Evolutionary conservation across 768 basidiomycete genomes (phyloP), one percentile per base, ranked within the genome.

Genomic region (Agrocybe praecox): DNA sequence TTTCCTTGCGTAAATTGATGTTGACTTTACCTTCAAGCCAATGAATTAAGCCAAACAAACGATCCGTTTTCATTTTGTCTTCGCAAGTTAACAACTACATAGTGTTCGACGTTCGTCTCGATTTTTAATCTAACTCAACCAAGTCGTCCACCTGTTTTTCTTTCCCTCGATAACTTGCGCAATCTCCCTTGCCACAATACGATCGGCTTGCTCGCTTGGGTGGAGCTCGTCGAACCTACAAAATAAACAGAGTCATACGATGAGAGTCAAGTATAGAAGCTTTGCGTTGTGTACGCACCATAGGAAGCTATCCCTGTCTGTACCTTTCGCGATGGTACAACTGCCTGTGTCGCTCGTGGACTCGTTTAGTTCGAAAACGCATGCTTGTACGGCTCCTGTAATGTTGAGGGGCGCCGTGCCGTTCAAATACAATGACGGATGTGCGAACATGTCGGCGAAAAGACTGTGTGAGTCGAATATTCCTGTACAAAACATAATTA

Each of bases 341-440:
- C 40, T 57, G 0, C 56, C 69, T 0, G 65, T 59, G n/a, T 65
- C 58, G 50, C 62, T 61, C 11, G 62, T 65, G 19, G 65, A 59
- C 22, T 69, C 69, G 56, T 73, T 69, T 40, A 69, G 40, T 55
- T 74, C 49, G 62, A 76, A 79, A 2, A 83, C 73, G 61, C 85
- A 86, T 0, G 80, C 71, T 40, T 77, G 63, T 36, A 82, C 72
- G 21, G 77, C 74, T 0, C 84, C 81, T 0, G 82, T 86, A 22
- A 83, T 78, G 59, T 88, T 87, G 47, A 81, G 66, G 12, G 85
- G 83, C 0, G 77, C 85, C 0, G 85, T 88, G 8, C 86, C 87
- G 57, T 88, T 89, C 29, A 88, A 68, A 67, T 87, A 88, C 3
- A 65, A 58, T 8, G 67, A 60, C 1, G 87, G 87, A 53, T 79